Conservation (phyloP, 768 basidiomycete genomes). For the Tephrocybe sp. region DNA sequence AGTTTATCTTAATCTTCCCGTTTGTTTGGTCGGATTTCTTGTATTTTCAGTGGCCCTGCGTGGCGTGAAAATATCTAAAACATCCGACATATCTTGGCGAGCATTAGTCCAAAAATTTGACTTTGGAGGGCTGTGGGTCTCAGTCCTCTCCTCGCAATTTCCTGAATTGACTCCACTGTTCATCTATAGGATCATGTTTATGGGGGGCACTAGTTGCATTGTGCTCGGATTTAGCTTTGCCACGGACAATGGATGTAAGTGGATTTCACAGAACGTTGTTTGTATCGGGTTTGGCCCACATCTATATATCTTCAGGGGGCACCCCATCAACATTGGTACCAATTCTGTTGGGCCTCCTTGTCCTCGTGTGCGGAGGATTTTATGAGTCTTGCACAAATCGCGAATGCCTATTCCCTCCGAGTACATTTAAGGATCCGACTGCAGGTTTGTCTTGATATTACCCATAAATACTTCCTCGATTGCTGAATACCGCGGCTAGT, state of each 20-base stretch:
- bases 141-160: background rate
- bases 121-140: conserved; percentile 72
- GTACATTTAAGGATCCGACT: conserved; percentile 56
- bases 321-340: conserved; percentile 58
- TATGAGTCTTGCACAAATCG: conserved; percentile 68
- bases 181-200: conserved; percentile 61
- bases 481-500: conserved; percentile 38
- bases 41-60: conserved; percentile 63
- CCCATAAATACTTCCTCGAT: conserved; percentile 1
- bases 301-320: conserved; percentile 50
- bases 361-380: conserved; percentile 57
- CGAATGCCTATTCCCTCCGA: conserved; percentile 70
- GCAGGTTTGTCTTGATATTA: conserved; percentile 43
- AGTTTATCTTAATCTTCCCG: conserved; percentile 85
- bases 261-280: background rate
- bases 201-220: conserved; percentile 69
- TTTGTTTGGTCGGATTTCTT: conserved; percentile 58
- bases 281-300: background rate
- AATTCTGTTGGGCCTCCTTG: conserved; percentile 51
- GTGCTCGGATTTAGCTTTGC: conserved; percentile 82
- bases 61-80: conserved; percentile 43
- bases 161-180: conserved; percentile 18
- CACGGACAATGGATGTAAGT: conserved; percentile 64
- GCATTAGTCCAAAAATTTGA: conserved; percentile 60
- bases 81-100: conserved; percentile 54